Evolutionary conservation across 768 basidiomycete genomes (phyloP).

Genomic region (Paxillus rubicundulus): DNA sequence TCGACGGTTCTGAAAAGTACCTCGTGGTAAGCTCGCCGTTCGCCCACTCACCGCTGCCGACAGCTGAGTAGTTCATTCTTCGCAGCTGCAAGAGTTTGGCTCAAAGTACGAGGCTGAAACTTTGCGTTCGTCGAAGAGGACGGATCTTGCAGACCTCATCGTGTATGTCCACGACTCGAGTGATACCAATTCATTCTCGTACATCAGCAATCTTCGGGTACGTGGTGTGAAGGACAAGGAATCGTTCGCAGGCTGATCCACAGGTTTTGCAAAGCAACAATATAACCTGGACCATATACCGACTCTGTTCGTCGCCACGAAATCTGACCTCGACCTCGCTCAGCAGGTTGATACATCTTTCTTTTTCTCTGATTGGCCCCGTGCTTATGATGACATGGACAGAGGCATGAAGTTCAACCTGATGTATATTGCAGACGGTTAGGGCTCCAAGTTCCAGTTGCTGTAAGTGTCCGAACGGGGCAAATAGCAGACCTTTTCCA

Average conservation of each 20-base stretch:
- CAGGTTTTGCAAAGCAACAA: slow-evolving; percentile 70
- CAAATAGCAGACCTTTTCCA: slow-evolving; percentile 88
- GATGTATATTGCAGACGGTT: slow-evolving; percentile 93
- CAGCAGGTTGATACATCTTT: slow-evolving; percentile 61
- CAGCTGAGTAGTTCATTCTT: neutral
- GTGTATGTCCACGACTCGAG: slow-evolving; percentile 96
- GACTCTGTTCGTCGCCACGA: slow-evolving; percentile 96
- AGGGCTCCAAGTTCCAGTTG: slow-evolving; percentile 88
- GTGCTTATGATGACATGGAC: slow-evolving; percentile 10
- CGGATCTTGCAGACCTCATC: slow-evolving; percentile 90
- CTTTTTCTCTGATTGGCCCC: neutral
- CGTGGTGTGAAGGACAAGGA: slow-evolving; percentile 22
- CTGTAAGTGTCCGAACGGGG: slow-evolving; percentile 85
- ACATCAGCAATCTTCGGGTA: slow-evolving; percentile 94
- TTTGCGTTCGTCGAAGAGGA: slow-evolving; percentile 85
- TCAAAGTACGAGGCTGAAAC: slow-evolving; percentile 92
- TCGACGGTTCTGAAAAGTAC: slow-evolving; percentile 93
- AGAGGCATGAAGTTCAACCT: slow-evolving; percentile 98
- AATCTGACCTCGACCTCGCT: slow-evolving; percentile 95
- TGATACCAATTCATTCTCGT: slow-evolving; percentile 98
- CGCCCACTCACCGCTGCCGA: slow-evolving; percentile 34
- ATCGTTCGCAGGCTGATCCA: slow-evolving; percentile 11
- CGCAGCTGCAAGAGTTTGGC: slow-evolving; percentile 94
- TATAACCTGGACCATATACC: slow-evolving; percentile 94
- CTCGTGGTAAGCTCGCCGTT: slow-evolving; percentile 69